A percentile compares a stretch with the other conserved stretches of the same genome.
phyloP scores from a whole-genome alignment of 140 eudicot species.

The Anethum foeniculum region DNA sequence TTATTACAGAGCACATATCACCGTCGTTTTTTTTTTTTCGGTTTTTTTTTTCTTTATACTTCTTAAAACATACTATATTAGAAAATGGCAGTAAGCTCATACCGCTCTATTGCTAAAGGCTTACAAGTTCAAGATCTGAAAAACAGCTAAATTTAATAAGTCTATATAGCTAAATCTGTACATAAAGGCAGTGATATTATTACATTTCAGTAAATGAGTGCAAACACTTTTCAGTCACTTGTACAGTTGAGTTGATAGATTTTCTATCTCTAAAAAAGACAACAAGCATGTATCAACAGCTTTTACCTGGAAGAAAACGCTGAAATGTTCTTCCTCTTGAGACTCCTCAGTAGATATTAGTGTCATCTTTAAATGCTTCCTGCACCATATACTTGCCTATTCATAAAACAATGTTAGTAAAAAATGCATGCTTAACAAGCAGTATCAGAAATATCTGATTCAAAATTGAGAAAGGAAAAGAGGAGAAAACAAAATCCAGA shows the following conservation, averaged over 20 bases:
- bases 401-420: background rate
- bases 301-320: slow-evolving; percentile 59
- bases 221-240: background rate
- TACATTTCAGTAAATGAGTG: background rate
- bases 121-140: background rate
- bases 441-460: slow-evolving; percentile 6
- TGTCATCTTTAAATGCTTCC: slow-evolving; percentile 88
- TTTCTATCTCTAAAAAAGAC: background rate
- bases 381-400: slow-evolving; percentile 77
- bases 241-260: background rate
- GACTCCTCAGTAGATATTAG: slow-evolving; percentile 77
- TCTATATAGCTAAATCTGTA: background rate
- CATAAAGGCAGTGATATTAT: background rate
- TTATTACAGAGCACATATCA: background rate
- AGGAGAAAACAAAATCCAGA: background rate
- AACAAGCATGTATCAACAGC: background rate
- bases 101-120: background rate
- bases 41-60: no score
- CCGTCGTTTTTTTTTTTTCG: background rate
- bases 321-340: slow-evolving; percentile 76
- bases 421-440: background rate
- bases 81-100: background rate
- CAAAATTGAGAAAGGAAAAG: background rate
- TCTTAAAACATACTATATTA: background rate
- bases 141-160: background rate